Conservation (phyloP, 1,284 basidiomycete genomes). For the Moniliophthora roreri region DNA sequence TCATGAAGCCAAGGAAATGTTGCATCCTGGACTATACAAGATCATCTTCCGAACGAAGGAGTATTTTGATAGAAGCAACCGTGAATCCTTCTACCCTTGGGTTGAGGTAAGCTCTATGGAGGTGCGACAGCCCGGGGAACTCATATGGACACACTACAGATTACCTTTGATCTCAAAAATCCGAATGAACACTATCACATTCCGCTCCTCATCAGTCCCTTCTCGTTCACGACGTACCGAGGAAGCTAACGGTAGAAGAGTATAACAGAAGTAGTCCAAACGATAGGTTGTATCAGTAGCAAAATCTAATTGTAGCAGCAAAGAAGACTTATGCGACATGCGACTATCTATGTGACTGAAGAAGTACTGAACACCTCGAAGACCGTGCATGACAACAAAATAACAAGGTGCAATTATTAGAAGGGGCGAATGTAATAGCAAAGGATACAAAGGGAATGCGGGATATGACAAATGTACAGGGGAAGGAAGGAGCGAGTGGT, state of each 20-base stretch:
- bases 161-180: slow-evolving; percentile 70
- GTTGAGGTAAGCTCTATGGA: slow-evolving; percentile 62
- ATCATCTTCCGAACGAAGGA: slow-evolving; percentile 81
- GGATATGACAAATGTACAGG: slow-evolving; percentile 6
- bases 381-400: not conserved
- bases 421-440: slow-evolving; percentile 2
- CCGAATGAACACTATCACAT: slow-evolving; percentile 87
- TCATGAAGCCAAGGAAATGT: slow-evolving; percentile 43
- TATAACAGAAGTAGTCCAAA: too few species aligned
- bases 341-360: not conserved
- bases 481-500: slow-evolving; percentile 6
- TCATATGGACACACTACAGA: slow-evolving; percentile 40
- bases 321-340: not conserved
- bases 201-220: slow-evolving; percentile 88
- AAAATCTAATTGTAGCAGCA: slow-evolving; percentile 1
- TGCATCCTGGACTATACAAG: slow-evolving; percentile 70
- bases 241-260: slow-evolving; percentile 49
- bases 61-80: slow-evolving; percentile 69
- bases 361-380: too few species aligned
- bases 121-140: slow-evolving; percentile 9
- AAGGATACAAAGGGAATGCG: slow-evolving; percentile 16
- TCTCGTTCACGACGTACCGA: slow-evolving; percentile 90
- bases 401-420: slow-evolving; percentile 2
- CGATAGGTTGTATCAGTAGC: not conserved
- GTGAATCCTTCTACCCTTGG: slow-evolving; percentile 84